phyloP scores from a whole-genome alignment of 805 yeast genomes.

The Barnettozyma sucrosica region DNA sequence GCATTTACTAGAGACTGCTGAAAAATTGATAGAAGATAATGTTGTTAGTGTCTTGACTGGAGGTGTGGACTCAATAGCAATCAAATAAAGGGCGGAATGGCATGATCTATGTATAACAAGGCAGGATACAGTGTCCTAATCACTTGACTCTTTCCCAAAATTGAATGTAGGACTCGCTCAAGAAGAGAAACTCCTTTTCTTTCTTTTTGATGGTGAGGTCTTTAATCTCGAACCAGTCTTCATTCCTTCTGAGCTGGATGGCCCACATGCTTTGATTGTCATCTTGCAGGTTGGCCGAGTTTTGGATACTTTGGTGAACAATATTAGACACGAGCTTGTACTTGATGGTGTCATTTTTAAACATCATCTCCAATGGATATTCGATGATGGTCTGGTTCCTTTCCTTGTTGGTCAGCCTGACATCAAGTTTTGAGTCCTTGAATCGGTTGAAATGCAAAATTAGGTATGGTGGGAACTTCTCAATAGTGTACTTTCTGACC shows the following conservation, averaged over 20 bases:
- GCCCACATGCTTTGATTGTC: constrained; percentile 39
- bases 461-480: constrained; percentile 46
- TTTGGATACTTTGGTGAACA: constrained; percentile 27
- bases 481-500: constrained; percentile 34
- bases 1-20: constrained; percentile 88
- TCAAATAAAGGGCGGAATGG: constrained; percentile 42
- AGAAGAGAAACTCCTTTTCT: constrained; percentile 53
- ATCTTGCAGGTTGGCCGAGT: constrained; percentile 19
- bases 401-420: constrained; percentile 32
- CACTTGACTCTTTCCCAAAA: constrained; percentile 46
- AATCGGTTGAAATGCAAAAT: constrained; percentile 55
- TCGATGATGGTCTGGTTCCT: constrained; percentile 60
- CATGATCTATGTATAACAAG: neutral
- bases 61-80: constrained; percentile 84
- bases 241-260: constrained; percentile 40
- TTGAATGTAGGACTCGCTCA: constrained; percentile 60
- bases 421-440: constrained; percentile 29
- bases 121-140: neutral
- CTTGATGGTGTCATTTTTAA: constrained; percentile 18
- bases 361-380: constrained; percentile 38
- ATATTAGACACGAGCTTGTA: constrained; percentile 47
- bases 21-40: constrained; percentile 80
- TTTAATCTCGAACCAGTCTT: constrained; percentile 55
- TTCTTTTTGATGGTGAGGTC: constrained; percentile 42
- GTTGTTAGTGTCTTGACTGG: constrained; percentile 83